Percentiles rank a stretch among this genome's conserved stretches.
These are phyloP conservation scores for Fusarium redolens DNA, from an alignment of 2,329 filamentous ascomycete genomes.

Conservation along the genomic window DNA sequence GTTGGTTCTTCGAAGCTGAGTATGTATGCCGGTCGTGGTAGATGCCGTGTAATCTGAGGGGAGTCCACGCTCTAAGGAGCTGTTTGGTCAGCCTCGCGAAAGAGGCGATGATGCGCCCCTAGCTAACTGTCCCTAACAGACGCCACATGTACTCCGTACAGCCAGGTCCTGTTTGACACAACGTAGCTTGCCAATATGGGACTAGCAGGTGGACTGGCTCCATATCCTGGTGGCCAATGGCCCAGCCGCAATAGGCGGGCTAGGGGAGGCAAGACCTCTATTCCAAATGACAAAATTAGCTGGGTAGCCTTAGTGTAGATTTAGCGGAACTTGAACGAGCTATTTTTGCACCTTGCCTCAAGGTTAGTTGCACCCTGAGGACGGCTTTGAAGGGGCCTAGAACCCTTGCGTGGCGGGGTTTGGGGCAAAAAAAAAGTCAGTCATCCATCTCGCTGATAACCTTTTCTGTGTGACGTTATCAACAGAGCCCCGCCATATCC, in stretches of 20 bases:
- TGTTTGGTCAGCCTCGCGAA: slow-evolving; percentile 35
- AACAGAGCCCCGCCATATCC: slow-evolving; percentile 44
- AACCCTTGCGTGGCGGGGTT: slow-evolving; percentile 35
- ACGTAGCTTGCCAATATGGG: neutral
- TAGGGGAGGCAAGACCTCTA: neutral
- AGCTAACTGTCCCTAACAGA: neutral
- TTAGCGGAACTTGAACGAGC: neutral
- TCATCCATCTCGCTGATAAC: slow-evolving; percentile 37
- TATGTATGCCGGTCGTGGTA: neutral
- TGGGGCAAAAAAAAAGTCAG: slow-evolving; percentile 41
- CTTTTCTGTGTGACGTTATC: slow-evolving; percentile 46
- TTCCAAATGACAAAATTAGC: neutral
- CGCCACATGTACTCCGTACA: neutral
- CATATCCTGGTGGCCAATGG: neutral
- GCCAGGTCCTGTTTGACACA: slow-evolving; percentile 12
- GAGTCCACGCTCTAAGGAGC: slow-evolving; percentile 9
- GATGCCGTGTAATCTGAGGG: neutral
- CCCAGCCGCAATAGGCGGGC: slow-evolving; percentile 9
- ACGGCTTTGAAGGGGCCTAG: neutral
- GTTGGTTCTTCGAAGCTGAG: neutral
- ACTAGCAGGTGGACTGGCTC: neutral
- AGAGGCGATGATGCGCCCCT: slow-evolving; percentile 25
- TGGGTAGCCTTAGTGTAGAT: too few relatives aligned
- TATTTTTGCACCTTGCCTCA: neutral
- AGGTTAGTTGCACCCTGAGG: neutral